phyloP scores from a whole-genome alignment of 2,329 filamentous ascomycete genomes.

The Tolypocladium inflatum region DNA sequence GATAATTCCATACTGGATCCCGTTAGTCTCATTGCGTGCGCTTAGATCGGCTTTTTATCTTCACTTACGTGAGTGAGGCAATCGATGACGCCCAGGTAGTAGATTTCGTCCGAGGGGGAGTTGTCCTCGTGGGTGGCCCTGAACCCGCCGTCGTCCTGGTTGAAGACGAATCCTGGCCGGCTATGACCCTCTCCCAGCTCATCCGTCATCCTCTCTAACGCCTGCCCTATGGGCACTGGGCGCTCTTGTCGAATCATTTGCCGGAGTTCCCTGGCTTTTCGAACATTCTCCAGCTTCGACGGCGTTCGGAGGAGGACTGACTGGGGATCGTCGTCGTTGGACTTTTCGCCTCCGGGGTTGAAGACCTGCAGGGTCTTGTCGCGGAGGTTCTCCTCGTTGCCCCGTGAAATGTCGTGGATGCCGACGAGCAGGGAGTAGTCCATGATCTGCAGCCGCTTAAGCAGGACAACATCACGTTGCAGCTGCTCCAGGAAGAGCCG shows the following conservation, averaged over 20 bases:
- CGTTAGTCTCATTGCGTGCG: slow-evolving; percentile 16
- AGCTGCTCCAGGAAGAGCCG: slow-evolving; percentile 82
- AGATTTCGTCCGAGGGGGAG: slow-evolving; percentile 77
- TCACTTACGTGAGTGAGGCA: slow-evolving; percentile 86
- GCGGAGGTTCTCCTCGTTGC: slow-evolving; percentile 89
- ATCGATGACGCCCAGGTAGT: slow-evolving; percentile 97
- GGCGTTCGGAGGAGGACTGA: slow-evolving; percentile 74
- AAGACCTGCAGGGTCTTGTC: slow-evolving; percentile 89
- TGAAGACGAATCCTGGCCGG: slow-evolving; percentile 70
- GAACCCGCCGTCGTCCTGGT: slow-evolving; percentile 88
- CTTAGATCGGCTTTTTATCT: background rate
- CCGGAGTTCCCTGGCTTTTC: slow-evolving; percentile 82
- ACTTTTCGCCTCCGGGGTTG: slow-evolving; percentile 67
- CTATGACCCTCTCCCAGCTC: slow-evolving; percentile 69
- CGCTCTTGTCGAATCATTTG: slow-evolving; percentile 90
- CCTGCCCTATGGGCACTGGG: slow-evolving; percentile 84
- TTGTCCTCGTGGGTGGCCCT: slow-evolving; percentile 88
- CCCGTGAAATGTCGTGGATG: slow-evolving; percentile 81
- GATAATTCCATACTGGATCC: slow-evolving; percentile 73
- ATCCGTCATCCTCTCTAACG: slow-evolving; percentile 78
- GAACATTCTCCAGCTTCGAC: slow-evolving; percentile 82
- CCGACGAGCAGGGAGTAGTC: slow-evolving; percentile 94
- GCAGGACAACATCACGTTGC: slow-evolving; percentile 71
- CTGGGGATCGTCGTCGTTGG: slow-evolving; percentile 48
- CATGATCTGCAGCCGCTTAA: slow-evolving; percentile 93